A percentile compares a stretch with the other conserved stretches of the same genome.
phyloP scores from a whole-genome alignment of 2,329 filamentous ascomycete species.

The Curvularia spicifera region DNA sequence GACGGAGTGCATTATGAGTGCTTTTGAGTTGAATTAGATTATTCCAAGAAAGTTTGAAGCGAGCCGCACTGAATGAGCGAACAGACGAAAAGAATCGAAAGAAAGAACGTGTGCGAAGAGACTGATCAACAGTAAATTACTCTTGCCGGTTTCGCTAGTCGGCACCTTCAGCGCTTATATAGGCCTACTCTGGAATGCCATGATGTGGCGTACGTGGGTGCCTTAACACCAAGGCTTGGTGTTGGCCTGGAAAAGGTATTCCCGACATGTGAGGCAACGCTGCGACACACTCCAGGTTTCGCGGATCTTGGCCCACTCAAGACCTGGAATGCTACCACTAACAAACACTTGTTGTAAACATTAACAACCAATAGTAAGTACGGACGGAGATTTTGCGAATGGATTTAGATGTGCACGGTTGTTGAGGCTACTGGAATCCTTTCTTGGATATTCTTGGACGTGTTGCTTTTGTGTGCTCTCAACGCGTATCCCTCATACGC shows the following conservation, averaged over 20 bases:
- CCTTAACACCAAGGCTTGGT: conserved; percentile 32
- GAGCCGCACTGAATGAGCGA: conserved; percentile 7
- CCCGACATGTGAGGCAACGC: conserved; percentile 26
- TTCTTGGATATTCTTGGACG: not conserved
- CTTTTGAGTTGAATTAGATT: not conserved
- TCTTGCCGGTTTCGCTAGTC: conserved; percentile 11
- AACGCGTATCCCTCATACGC: not conserved
- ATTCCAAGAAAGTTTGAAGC: not conserved
- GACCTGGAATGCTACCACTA: not conserved
- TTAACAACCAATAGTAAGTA: not conserved
- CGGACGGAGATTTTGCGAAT: too few species aligned
- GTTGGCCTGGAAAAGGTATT: conserved; percentile 18
- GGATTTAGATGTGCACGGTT: not conserved
- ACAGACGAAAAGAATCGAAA: conserved; percentile 5
- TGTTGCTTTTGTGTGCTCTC: not conserved
- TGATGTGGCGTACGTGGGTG: conserved; percentile 9
- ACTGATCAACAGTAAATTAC: conserved; percentile 36
- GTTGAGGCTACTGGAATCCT: not conserved
- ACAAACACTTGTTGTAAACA: not conserved
- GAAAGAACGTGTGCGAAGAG: conserved; percentile 25
- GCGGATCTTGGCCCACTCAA: conserved; percentile 21
- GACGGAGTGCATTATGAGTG: conserved; percentile 29
- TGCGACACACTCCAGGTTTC: conserved; percentile 24
- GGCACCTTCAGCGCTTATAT: conserved; percentile 4
- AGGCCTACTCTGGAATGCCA: not conserved